Conservation (phyloP, 306 rosid genomes). For the Geum urbanum region DNA sequence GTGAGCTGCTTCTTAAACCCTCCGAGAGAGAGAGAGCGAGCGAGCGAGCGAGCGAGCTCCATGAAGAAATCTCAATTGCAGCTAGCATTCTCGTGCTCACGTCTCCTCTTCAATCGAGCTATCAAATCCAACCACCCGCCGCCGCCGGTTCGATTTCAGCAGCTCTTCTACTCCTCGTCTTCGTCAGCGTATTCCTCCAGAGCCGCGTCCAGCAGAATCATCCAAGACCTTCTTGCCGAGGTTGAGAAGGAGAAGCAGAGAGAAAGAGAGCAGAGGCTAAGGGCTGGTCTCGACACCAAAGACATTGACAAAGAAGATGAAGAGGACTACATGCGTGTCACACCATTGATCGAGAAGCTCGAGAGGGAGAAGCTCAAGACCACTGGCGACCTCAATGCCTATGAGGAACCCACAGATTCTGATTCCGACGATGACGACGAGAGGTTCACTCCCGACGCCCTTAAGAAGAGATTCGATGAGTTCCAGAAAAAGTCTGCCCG, state of each 20-base stretch:
- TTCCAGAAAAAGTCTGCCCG: too few relatives aligned
- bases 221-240: conserved; percentile 51
- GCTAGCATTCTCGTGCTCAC: conserved; percentile 32
- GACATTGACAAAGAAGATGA: conserved; percentile 56
- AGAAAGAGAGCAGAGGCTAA: conserved; percentile 54
- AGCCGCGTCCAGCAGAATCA: conserved; percentile 22
- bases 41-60: too few relatives aligned
- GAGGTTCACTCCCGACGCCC: conserved; percentile 37
- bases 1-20: too few relatives aligned
- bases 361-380: conserved; percentile 40
- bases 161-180: too few relatives aligned
- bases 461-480: conserved; percentile 25
- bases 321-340: conserved; percentile 64
- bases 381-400: conserved; percentile 26
- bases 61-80: too few relatives aligned
- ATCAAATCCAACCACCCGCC: conserved; percentile 21
- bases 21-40: too few relatives aligned
- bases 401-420: conserved; percentile 82
- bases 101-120: conserved; percentile 36
- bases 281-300: conserved; percentile 53
- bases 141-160: too few relatives aligned
- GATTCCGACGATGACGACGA: conserved; percentile 69
- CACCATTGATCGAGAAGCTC: conserved; percentile 44
- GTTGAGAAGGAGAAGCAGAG: conserved; percentile 62
- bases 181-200: too few relatives aligned